Evolutionary conservation across 2,329 filamentous ascomycete species (phyloP).

Genomic region (Beauveria australis): DNA sequence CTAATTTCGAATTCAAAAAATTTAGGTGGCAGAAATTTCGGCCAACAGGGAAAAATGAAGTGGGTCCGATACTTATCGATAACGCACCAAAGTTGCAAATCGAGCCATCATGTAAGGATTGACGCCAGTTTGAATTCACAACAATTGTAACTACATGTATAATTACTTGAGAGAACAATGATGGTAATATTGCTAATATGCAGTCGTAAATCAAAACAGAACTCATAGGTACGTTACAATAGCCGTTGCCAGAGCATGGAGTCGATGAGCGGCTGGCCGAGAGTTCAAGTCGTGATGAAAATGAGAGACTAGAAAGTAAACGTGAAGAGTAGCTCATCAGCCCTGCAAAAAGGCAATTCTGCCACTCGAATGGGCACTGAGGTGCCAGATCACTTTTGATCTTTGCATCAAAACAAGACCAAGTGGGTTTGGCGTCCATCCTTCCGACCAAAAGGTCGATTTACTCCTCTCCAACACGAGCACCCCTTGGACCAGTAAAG

Average conservation of each 20-base stretch:
- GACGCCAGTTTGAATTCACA: not conserved
- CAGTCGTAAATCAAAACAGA: not conserved
- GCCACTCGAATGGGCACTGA: not conserved
- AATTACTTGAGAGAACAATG: not conserved
- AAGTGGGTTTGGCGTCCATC: not conserved
- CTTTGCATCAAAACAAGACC: not conserved
- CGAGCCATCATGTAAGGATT: too few relatives aligned
- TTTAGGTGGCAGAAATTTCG: slow-evolving; percentile 9
- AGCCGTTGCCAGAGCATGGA: not conserved
- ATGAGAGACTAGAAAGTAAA: not conserved
- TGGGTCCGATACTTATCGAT: slow-evolving; percentile 10
- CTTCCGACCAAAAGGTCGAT: not conserved
- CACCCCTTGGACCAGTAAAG: slow-evolving; percentile 49
- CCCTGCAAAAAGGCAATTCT: not conserved
- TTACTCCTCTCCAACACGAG: slow-evolving; percentile 45
- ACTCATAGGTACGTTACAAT: not conserved
- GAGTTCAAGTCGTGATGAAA: slow-evolving; percentile 3
- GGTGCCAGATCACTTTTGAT: not conserved
- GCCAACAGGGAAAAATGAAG: not conserved
- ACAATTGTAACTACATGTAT: not conserved
- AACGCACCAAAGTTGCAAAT: not conserved
- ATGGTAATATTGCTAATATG: not conserved
- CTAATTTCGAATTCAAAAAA: not conserved
- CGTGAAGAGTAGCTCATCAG: not conserved
- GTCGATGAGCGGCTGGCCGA: not conserved